Percentiles rank a stretch among this genome's conserved stretches.
Evolutionary conservation across 2,329 filamentous ascomycete species (phyloP).

Genomic region (Pseudodiploospora longispora): DNA sequence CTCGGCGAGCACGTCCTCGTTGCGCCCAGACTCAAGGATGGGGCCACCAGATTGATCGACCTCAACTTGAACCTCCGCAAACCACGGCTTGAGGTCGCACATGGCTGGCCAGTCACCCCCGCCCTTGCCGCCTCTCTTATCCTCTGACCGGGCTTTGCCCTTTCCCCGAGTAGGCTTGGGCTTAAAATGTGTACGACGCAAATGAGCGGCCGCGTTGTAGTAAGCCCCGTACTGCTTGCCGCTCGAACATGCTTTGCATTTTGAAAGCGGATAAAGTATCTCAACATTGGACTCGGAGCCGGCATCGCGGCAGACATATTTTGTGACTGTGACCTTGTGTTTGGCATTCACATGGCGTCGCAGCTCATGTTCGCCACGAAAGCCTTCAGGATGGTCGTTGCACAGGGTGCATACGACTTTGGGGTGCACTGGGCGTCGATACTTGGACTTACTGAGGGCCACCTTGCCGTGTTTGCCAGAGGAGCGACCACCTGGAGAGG

Average conservation of each 20-base stretch:
- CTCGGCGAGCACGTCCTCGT: conserved; percentile 23
- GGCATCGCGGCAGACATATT: conserved; percentile 49
- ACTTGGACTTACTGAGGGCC: conserved; percentile 34
- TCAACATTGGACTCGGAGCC: conserved; percentile 35
- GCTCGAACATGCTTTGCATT: conserved; percentile 75
- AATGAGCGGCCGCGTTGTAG: conserved; percentile 89
- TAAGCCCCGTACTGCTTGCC: conserved; percentile 81
- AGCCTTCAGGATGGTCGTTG: conserved; percentile 65
- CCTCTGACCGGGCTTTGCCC: conserved; percentile 30
- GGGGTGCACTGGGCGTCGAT: conserved; percentile 57
- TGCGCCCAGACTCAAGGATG: conserved; percentile 15
- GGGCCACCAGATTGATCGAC: background rate
- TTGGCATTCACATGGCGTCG: conserved; percentile 57
- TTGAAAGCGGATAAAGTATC: conserved; percentile 57
- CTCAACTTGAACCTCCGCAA: conserved; percentile 37
- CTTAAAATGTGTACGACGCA: conserved; percentile 82
- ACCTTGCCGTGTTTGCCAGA: conserved; percentile 34
- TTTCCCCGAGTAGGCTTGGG: conserved; percentile 44
- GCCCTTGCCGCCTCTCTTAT: conserved; percentile 47
- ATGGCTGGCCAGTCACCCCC: conserved; percentile 49
- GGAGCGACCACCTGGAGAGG: background rate
- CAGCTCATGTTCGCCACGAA: conserved; percentile 79
- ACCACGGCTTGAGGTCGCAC: conserved; percentile 51
- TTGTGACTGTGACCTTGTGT: conserved; percentile 50
- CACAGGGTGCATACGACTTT: conserved; percentile 67